Percentiles rank a stretch among this genome's conserved stretches.
These are phyloP conservation scores for Eucalyptus cladocalyx DNA, from an alignment of 345 rosid genomes.

Conservation along the genomic window DNA sequence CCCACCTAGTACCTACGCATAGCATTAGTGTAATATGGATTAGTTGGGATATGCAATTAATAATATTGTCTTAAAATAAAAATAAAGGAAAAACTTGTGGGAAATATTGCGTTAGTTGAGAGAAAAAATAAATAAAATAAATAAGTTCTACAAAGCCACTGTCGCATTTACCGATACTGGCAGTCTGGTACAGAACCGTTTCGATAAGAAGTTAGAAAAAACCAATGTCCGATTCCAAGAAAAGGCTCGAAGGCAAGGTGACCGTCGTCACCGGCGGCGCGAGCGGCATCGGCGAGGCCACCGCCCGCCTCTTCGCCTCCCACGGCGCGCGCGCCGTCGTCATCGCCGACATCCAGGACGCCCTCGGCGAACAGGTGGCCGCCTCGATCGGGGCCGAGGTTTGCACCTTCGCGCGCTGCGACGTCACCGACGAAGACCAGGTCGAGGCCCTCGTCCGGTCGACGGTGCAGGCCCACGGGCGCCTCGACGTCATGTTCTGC, in stretches of 20 bases:
- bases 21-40: background rate
- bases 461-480: background rate
- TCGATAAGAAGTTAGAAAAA: no score
- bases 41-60: background rate
- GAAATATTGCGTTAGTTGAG: background rate
- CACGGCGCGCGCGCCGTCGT: background rate
- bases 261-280: constrained; percentile 5
- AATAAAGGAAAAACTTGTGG: background rate
- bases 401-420: constrained; percentile 5
- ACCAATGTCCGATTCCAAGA: no score
- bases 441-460: constrained; percentile 1
- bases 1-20: background rate
- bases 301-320: background rate
- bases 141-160: background rate
- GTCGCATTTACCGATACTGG: background rate
- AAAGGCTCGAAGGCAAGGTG: constrained; percentile 3
- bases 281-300: constrained; percentile 9
- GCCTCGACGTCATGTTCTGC: constrained; percentile 27
- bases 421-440: constrained; percentile 10
- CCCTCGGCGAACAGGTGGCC: constrained; percentile 6
- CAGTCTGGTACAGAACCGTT: background rate
- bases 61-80: background rate
- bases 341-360: constrained; percentile 9
- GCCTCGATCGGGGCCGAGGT: background rate
- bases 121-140: background rate